phyloP scores from a whole-genome alignment of 768 basidiomycete species.

The Gyrodon lividus region DNA sequence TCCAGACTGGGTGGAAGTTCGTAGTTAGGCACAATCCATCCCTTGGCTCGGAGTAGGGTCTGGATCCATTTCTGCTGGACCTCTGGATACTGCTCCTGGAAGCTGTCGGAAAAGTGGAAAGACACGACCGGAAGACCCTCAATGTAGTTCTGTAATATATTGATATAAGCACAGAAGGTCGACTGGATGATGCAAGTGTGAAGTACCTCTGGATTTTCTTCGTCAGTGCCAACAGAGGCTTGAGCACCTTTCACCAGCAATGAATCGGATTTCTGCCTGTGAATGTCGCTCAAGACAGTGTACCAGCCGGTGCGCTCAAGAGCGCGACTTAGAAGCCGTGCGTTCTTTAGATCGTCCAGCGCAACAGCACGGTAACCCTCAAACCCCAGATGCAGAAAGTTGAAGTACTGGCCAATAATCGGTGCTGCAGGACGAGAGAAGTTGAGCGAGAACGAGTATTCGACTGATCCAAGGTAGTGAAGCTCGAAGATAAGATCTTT shows the following conservation, averaged over 20 bases:
- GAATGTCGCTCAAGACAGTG: slow-evolving; percentile 54
- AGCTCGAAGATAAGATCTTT: slow-evolving; percentile 70
- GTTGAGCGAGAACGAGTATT: slow-evolving; percentile 75
- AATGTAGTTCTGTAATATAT: slow-evolving; percentile 36
- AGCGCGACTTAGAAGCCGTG: slow-evolving; percentile 62
- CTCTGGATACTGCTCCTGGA: slow-evolving; percentile 51
- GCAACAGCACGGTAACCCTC: slow-evolving; percentile 50
- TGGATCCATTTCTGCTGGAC: slow-evolving; percentile 62
- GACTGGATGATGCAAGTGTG: slow-evolving; percentile 14
- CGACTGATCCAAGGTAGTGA: slow-evolving; percentile 51
- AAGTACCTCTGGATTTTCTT: slow-evolving; percentile 56
- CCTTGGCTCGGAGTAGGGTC: slow-evolving; percentile 43
- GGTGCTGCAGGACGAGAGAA: slow-evolving; percentile 62
- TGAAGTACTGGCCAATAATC: slow-evolving; percentile 63
- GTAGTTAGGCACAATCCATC: slow-evolving; percentile 64
- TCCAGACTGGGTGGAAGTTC: slow-evolving; percentile 53
- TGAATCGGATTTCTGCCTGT: slow-evolving; percentile 35
- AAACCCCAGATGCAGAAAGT: slow-evolving; percentile 60
- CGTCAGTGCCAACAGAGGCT: slow-evolving; percentile 40
- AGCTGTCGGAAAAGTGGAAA: slow-evolving; percentile 54
- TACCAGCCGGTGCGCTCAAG: slow-evolving; percentile 56
- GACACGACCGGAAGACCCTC: slow-evolving; percentile 54
- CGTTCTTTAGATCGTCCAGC: slow-evolving; percentile 53
- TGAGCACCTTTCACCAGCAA: slow-evolving; percentile 26
- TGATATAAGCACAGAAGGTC: slow-evolving; percentile 18